Conservation (phyloP, 768 basidiomycete genomes). For the Pleurotus pulmonarius region DNA sequence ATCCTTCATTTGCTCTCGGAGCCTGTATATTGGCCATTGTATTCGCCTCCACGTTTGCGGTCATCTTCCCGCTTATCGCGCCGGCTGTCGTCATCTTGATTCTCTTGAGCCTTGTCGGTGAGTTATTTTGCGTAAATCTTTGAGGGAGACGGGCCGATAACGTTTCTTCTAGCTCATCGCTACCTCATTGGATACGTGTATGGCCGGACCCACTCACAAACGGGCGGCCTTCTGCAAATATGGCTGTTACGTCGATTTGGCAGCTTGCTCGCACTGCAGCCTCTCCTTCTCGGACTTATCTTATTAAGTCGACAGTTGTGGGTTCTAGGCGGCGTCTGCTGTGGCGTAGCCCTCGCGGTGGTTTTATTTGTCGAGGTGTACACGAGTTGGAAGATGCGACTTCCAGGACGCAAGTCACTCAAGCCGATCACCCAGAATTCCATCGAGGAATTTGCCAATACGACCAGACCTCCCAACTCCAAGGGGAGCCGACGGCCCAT, state of each 20-base stretch:
- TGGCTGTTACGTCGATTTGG: conserved; percentile 75
- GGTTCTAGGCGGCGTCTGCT: conserved; percentile 66
- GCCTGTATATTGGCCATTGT: conserved; percentile 66
- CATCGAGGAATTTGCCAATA: conserved; percentile 45
- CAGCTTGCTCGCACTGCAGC: conserved; percentile 68
- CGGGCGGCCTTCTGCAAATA: conserved; percentile 69
- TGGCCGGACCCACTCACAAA: conserved; percentile 67
- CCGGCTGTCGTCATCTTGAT: conserved; percentile 67
- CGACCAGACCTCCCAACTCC: conserved; percentile 31
- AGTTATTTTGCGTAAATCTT: conserved; percentile 16
- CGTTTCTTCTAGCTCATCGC: conserved; percentile 56
- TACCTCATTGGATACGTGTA: conserved; percentile 79
- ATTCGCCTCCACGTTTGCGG: conserved; percentile 68
- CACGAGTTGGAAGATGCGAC: conserved; percentile 43
- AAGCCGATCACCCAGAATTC: conserved; percentile 56
- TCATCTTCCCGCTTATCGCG: conserved; percentile 75
- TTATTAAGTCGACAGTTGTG: conserved; percentile 64
- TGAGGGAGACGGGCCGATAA: neutral
- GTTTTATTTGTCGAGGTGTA: conserved; percentile 62
- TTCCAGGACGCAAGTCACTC: conserved; percentile 46
- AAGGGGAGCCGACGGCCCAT: conserved; percentile 22
- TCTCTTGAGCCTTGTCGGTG: conserved; percentile 63
- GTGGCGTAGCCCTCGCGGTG: conserved; percentile 50
- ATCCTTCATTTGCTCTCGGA: conserved; percentile 63
- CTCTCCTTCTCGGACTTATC: conserved; percentile 70